Evolutionary conservation across 2,329 filamentous ascomycete species (phyloP), one percentile per base, ranked within the genome.

Genomic region (Penicillium concentricum): DNA sequence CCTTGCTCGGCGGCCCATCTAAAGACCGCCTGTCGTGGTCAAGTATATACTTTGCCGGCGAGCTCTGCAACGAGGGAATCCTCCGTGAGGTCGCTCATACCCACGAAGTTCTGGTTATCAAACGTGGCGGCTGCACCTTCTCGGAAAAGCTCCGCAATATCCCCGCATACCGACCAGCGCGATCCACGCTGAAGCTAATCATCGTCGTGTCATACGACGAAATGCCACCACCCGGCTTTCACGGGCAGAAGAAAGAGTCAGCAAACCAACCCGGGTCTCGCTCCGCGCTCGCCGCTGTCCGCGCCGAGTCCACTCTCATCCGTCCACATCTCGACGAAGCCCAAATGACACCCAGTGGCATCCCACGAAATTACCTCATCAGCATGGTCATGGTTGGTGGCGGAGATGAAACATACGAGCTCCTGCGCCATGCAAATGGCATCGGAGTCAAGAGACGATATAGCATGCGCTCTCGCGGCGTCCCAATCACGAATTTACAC

Each of bases 321-420:
- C 79, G 86, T 35, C 94, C 94, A 1, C 75, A 94, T 46, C 79
- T 99, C 4, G 90, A 96, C 50, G 82, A 88, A 61, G 76, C 79
- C 49, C 93, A 97, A 77, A 75, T 80, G 47, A 92, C 89, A 2
- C 85, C 87, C 0, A 82, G 80, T 4, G 91, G 92, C 0, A 78
- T 92, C 50, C 80, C 82, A 51, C 79, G 92, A 12, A 83, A 86
- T 41, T 82, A 92, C 66, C 87, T 87, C 2, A 87, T 97, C 37
- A 85, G 90, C 13, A 86, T 97, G 84, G 82, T 96, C 38, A 90
- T 97, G 84, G 84, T 96, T 20, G 85, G 85, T 0, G 91, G 90
- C 0, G 88, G 87, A 0, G 80, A 86, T 10, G 80, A 82, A 55
- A 84, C 84, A 12, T 88, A 91, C 65, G 80, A 82, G 28, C 74